Evolutionary conservation across 2,329 filamentous ascomycete genomes (phyloP).

Genomic region (Hyphodiscus sp.): DNA sequence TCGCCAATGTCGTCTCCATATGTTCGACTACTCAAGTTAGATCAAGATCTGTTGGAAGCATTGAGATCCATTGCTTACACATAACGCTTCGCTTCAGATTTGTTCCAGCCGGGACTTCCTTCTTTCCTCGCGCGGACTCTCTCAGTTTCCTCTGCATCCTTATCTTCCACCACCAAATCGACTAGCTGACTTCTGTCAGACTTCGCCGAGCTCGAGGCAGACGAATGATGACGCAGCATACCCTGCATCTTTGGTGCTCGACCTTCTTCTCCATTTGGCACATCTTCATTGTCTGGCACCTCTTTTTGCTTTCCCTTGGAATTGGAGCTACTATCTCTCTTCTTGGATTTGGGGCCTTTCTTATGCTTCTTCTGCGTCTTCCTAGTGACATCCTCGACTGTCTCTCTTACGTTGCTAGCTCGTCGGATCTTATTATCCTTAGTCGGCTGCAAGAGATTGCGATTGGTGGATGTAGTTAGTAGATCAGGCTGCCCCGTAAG

Average conservation of each 20-base stretch:
- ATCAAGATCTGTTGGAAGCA: background rate
- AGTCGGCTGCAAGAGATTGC: constrained; percentile 47
- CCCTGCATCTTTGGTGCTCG: constrained; percentile 28
- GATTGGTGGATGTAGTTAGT: constrained; percentile 49
- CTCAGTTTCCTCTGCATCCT: constrained; percentile 53
- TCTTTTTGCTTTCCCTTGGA: constrained; percentile 27
- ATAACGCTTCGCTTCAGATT: constrained; percentile 46
- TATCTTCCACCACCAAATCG: constrained; percentile 61
- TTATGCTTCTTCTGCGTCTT: constrained; percentile 27
- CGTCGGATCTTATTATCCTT: constrained; percentile 29
- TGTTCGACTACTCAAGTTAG: constrained; percentile 33
- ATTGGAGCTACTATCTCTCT: constrained; percentile 23
- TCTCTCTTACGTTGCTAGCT: constrained; percentile 34
- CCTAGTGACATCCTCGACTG: constrained; percentile 30
- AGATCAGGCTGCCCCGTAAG: constrained; percentile 44
- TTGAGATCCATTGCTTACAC: constrained; percentile 36
- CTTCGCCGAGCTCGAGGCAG: constrained; percentile 39
- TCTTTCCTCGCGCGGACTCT: constrained; percentile 56
- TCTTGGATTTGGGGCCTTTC: constrained; percentile 12
- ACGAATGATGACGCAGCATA: constrained; percentile 41
- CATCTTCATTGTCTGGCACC: constrained; percentile 15
- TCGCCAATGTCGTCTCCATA: constrained; percentile 42
- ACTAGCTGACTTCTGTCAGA: constrained; percentile 58
- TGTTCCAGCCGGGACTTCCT: constrained; percentile 54
- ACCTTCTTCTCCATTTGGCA: constrained; percentile 24